Evolutionary conservation across 495 filamentous ascomycete species (phyloP), one percentile per base, ranked within the genome.

Genomic region (Elaphomyces granulatus): DNA sequence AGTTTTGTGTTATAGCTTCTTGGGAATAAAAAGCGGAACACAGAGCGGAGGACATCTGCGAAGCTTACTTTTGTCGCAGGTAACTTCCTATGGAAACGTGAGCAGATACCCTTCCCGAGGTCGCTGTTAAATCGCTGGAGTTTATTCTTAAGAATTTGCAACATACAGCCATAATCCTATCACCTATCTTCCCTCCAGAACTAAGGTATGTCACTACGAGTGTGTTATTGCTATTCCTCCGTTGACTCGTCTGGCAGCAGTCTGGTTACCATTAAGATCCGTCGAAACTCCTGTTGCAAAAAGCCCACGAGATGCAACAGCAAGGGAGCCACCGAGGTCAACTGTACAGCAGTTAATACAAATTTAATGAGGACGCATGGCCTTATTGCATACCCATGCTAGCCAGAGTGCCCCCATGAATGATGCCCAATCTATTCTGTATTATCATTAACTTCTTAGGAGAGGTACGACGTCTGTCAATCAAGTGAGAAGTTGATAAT

Each of bases 141-240:
- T n/a, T n/a, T n/a, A n/a, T n/a, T n/a, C n/a, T n/a, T n/a, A n/a
- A n/a, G n/a, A n/a, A n/a, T n/a, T 15, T 12, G 15, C 28, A 4
- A 59, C 62, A 36, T 58, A 72, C 69, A 10, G 74, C 90, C 35
- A 67, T 58, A 37, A 96, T 68, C 6, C 61, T 76, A 52, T 95
- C 81, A 1, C 87, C 88, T 0, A 87, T 62, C 49, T 75, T 80
- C 14, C 87, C 90, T 8, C 90, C 90, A 16, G 80, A 77, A 42
- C 63, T 80, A 15, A 96, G 58, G 54, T 94, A 98, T 1, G 88
- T 92, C n/a, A 98, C 87, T 88, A n/a, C n/a, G n/a, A n/a, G n/a
- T n/a, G n/a, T n/a, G n/a, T n/a, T n/a, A n/a, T n/a, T n/a, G n/a
- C n/a, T n/a, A n/a, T n/a, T n/a, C n/a, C n/a, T n/a, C n/a, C n/a